Evolutionary conservation across 768 basidiomycete genomes (phyloP), one percentile per base, ranked within the genome.

Genomic region (Rhizopogon vinicolor): DNA sequence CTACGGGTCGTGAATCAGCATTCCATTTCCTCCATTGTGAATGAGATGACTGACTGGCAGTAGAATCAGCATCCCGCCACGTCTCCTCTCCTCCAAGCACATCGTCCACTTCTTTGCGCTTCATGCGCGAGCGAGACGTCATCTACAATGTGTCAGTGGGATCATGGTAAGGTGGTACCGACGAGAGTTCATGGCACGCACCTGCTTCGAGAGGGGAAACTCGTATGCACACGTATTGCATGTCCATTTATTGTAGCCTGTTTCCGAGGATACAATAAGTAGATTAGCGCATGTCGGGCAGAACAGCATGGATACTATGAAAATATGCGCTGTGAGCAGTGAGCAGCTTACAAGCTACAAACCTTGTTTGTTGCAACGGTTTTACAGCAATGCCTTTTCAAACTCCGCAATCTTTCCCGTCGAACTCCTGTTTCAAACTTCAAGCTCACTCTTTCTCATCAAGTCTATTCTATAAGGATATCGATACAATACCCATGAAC

Each of bases 201-300:
- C 91, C 74, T 37, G 90, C 65, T 93, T 89, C 3, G 83, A 81
- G 62, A 96, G 92, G 0, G 91, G 90, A 66, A 95, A 98, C 65
- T 98, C 92, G 67, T 98, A 99, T 3, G 97, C 87, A 67, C 97
- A 98, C 1, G 89, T 86, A 62, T 91, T 90, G 67, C 94, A 98
- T 0, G 87, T 86, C 89, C 92, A 96, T 76, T 93, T 93, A 74
- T 96, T 90, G 68, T 85, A 86, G 1, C 89, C 87, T 0, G 86
- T 85, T 57, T 89, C 87, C 6, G 82, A 75, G 5, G 87, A 89
- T 48, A 92, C 85, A 44, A 88, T 79, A 14, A 95, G 81, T 43
- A 92, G 77, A 70, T 98, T 98, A 29, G 91, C 85, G 65, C 96
- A 98, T 52, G 87, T 91, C 31, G 96, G 96, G 68, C 96, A 98